Evolutionary conservation across 148 eudicot species (phyloP), one percentile per base, ranked within the genome.

Genomic region (Rhododendron henanense): DNA sequence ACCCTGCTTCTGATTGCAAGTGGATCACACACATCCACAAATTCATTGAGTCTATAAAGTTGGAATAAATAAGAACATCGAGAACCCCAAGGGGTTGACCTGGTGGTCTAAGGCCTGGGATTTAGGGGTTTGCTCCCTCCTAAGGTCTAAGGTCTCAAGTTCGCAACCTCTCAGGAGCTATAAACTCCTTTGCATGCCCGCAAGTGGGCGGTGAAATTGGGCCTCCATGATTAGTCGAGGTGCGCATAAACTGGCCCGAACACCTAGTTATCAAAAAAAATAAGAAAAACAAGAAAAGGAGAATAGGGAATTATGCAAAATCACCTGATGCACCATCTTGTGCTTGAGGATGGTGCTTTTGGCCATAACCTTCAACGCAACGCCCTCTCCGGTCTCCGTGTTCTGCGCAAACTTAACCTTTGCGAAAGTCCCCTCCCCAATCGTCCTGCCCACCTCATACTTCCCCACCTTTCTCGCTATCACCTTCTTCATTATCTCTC

Each of bases 251-350:
- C 61, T 55, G 16, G 7, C 3, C 61, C 21, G 16, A 19, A 55
- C 23, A 18, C 1, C 21, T 55, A 55, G 61, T 55, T 5, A 55
- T 4, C 1, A 55, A 55, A 51, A 55, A 55, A 0, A 1, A 5
- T 9, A 31, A 31, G 44, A 33, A 33, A 37, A 37, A 2, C 78
- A 3, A 67, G 23, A 18, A 35, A 37, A 75, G 25, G 11, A 74
- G 41, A 75, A 15, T 18, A 37, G 31, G 14, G 33, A 67, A 47
- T 25, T 57, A 23, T 77, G 83, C 69, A 19, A 19, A 59, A 59
- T 59, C 25, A 95, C 99, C 99, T 97, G 99, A 90, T 94, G 89
- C 87, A 92, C 95, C 99, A 97, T 97, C 73, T 86, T 94, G 77
- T 97, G 94, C 91, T 95, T 94, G 81, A 97, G 96, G 78, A 97